A percentile compares a stretch with the other conserved stretches of the same genome.
Conservation (phyloP, 176 grass and related monocot species). For the Oryza coarctata region DNA sequence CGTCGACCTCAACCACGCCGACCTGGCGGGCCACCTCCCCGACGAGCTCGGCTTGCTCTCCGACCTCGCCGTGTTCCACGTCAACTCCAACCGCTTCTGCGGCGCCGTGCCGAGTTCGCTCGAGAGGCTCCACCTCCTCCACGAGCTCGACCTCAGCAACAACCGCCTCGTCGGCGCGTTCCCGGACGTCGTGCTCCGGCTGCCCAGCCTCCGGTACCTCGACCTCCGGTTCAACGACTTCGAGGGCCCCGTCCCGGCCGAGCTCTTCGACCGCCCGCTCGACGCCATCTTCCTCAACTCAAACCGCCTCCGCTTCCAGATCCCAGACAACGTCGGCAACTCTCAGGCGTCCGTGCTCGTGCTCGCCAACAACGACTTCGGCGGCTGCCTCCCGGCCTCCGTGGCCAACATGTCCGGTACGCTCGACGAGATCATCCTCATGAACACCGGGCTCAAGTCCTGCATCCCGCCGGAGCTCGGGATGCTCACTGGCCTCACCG, state of each 20-base stretch:
- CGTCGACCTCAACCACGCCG: slow-evolving; percentile 90
- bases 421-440: slow-evolving; percentile 73
- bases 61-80: slow-evolving; percentile 76
- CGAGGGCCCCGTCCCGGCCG: slow-evolving; percentile 61
- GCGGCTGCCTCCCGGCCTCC: slow-evolving; percentile 67
- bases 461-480: slow-evolving; percentile 70
- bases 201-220: slow-evolving; percentile 52
- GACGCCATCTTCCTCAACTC: slow-evolving; percentile 84
- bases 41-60: slow-evolving; percentile 59
- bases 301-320: slow-evolving; percentile 67
- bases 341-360: slow-evolving; percentile 77
- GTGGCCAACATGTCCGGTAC: slow-evolving; percentile 80
- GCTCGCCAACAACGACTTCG: slow-evolving; percentile 79
- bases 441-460: slow-evolving; percentile 68
- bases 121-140: slow-evolving; percentile 14
- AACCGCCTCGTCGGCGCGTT: slow-evolving; percentile 82
- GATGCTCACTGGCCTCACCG: slow-evolving; percentile 52
- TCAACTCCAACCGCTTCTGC: slow-evolving; percentile 98
- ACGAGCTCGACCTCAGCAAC: slow-evolving; percentile 98
- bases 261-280: slow-evolving; percentile 66
- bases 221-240: slow-evolving; percentile 80
- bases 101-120: slow-evolving; percentile 53
- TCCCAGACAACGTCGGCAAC: slow-evolving; percentile 88
- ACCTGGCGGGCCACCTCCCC: slow-evolving; percentile 86
- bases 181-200: slow-evolving; percentile 50